phyloP scores from a whole-genome alignment of 805 yeast genomes.

The Sugiyamaella floridensis region DNA sequence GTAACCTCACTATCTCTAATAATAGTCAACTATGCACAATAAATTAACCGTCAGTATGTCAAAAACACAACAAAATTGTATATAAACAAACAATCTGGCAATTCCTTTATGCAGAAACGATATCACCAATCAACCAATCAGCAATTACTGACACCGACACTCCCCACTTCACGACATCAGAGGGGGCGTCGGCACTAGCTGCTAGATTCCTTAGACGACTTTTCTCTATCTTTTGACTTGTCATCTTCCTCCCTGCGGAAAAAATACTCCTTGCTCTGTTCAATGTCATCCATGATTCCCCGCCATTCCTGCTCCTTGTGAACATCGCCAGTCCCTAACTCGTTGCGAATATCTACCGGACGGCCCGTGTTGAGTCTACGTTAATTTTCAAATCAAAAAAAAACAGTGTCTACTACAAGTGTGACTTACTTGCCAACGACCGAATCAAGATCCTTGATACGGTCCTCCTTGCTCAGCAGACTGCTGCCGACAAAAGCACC shows the following conservation, averaged over 20 bases:
- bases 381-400: neutral
- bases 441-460: slow-evolving; percentile 7
- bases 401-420: neutral
- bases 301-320: slow-evolving; percentile 13
- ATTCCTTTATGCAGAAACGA: no score
- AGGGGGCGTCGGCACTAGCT: no score
- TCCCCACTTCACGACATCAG: no score
- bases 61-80: no score
- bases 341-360: slow-evolving; percentile 22
- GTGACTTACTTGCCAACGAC: slow-evolving; percentile 13
- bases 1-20: no score
- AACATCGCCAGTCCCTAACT: slow-evolving; percentile 15
- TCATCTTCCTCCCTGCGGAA: slow-evolving; percentile 6
- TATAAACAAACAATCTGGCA: no score
- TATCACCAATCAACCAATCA: no score
- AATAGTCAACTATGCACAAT: no score
- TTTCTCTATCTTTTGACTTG: neutral
- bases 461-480: slow-evolving; percentile 8
- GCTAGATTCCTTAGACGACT: no score
- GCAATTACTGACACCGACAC: no score
- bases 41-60: no score
- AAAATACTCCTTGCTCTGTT: slow-evolving; percentile 7
- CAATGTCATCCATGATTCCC: slow-evolving; percentile 11
- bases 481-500: slow-evolving; percentile 1
- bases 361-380: slow-evolving; percentile 11